Base-by-base conservation (phyloP, 208 protist genomes). In the Strigomonas culicis region DNA sequence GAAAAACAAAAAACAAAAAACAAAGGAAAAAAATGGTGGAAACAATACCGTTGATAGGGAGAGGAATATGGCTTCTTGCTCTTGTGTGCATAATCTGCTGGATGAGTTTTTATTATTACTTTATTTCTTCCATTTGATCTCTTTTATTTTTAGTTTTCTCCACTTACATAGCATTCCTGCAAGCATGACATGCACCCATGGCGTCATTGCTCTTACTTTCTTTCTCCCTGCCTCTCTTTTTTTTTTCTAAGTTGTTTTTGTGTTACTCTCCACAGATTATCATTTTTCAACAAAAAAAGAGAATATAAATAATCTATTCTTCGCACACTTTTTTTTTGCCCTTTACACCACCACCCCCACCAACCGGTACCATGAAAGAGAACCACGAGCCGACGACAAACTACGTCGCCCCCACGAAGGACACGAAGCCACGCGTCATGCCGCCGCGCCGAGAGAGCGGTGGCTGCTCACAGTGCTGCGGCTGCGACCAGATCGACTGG, bases 401-500 rank as follows among this genome's bases (percentile, higher is more conserved):
- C n/a, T n/a, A n/a, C n/a, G n/a, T n/a, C n/a, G n/a, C n/a, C n/a
- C n/a, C n/a, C n/a, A n/a, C n/a, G n/a, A n/a, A n/a, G n/a, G n/a
- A n/a, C n/a, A n/a, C n/a, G n/a, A n/a, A n/a, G n/a, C n/a, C n/a
- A n/a, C n/a, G n/a, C n/a, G n/a, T n/a, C n/a, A n/a, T n/a, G n/a
- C n/a, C n/a, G n/a, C n/a, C n/a, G n/a, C n/a, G n/a, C n/a, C n/a
- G n/a, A n/a, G n/a, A n/a, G n/a, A n/a, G n/a, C n/a, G n/a, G n/a
- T n/a, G n/a, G n/a, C n/a, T n/a, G n/a, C n/a, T n/a, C n/a, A n/a
- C n/a, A n/a, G n/a, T n/a, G n/a, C 36, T 41, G 6, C 36, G 79
- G 82, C 17, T 49, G 86, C 15, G 75, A 84, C 60, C 80, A 91
- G 71, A 72, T 74, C 19, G 66, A 70, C 32, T 87, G 80, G 80